Evolutionary conservation across 2,329 filamentous ascomycete genomes (phyloP), one percentile per base, ranked within the genome.

Genomic region (Hymenoscyphus scutula): DNA sequence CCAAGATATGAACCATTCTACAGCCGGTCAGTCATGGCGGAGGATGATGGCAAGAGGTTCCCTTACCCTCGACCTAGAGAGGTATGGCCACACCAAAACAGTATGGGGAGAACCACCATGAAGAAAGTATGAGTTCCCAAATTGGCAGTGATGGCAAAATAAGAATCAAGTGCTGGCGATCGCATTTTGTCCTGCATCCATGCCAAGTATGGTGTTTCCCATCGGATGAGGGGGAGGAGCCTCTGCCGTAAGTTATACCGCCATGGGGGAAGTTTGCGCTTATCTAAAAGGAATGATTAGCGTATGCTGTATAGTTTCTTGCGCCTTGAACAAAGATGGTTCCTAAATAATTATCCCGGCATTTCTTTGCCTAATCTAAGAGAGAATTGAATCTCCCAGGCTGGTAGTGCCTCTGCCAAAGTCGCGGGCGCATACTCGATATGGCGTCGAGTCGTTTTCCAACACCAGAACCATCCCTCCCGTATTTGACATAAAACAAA

Each of bases 111-210:
- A 63, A 92, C 89, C 69, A 97, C 84, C 93, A 98, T 98, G 81
- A 97, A 99, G 80, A 97, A 98, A 0, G 95, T 99, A 77, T 99
- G 95, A 0, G 95, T 99, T 68, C 95, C 92, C 61, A 98, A 84
- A 76, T 98, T 99, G 67, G 95, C 95, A 0, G 93, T 96, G 68
- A 96, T 91, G 58, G 95, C 94, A 77, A 99, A 99, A 80, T 97
- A 99, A 66, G 91, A 91, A 77, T 99, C 95, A 72, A 98, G 87
- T 8, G 90, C 84, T 0, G 92, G 91, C 23, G 91, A 89, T 72
- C 94, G 90, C 74, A 94, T 77, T 74, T 81, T 86, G 69, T 88
- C 84, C 81, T 99, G 95, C 73, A 97, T 79, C 79, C 85, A 89
- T 62, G 94, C 94, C 19, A 99, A 87, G 77, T 96, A 95, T 1